A percentile compares a stretch with the other conserved stretches of the same genome.
Evolutionary conservation across 1,284 basidiomycete species (phyloP).

Genomic region (Apiotrichum montevideense): DNA sequence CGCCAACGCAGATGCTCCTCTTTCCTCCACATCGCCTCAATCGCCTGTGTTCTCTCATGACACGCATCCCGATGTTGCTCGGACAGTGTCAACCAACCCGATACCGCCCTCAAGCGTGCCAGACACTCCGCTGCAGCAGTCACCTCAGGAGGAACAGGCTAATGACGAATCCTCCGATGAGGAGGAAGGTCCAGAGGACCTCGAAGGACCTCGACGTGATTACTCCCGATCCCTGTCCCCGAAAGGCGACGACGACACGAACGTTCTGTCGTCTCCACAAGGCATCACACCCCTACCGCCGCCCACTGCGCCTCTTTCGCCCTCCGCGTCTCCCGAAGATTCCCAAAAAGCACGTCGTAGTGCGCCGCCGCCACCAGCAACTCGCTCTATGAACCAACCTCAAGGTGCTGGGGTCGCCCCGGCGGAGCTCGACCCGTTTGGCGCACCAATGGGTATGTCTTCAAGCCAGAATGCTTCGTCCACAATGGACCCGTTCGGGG

Average conservation of each 20-base stretch:
- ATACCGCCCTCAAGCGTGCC: slow-evolving; percentile 28
- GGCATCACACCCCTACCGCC: neutral
- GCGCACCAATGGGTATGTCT: neutral
- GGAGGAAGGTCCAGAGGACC: slow-evolving; percentile 46
- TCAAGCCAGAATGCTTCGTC: no score
- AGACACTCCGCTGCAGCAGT: slow-evolving; percentile 16
- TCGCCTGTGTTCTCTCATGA: neutral
- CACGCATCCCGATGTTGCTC: slow-evolving; percentile 24
- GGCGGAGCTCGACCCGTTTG: slow-evolving; percentile 1
- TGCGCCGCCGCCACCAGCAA: neutral
- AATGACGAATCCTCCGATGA: slow-evolving; percentile 32
- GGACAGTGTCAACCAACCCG: slow-evolving; percentile 36
- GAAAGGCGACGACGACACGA: neutral
- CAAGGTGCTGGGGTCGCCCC: neutral
- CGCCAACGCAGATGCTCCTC: neutral
- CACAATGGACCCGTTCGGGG: slow-evolving; percentile 3
- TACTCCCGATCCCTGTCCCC: slow-evolving; percentile 14
- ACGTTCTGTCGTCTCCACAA: neutral
- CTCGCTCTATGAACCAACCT: neutral
- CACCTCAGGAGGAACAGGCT: neutral
- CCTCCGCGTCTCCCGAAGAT: no score
- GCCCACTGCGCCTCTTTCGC: no score
- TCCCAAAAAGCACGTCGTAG: no score
- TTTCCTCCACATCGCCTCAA: neutral
- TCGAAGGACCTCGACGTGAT: slow-evolving; percentile 33